These are phyloP conservation scores for Talaromyces sp. DNA, from an alignment of 2,329 filamentous ascomycete genomes.

Conservation along the genomic window DNA sequence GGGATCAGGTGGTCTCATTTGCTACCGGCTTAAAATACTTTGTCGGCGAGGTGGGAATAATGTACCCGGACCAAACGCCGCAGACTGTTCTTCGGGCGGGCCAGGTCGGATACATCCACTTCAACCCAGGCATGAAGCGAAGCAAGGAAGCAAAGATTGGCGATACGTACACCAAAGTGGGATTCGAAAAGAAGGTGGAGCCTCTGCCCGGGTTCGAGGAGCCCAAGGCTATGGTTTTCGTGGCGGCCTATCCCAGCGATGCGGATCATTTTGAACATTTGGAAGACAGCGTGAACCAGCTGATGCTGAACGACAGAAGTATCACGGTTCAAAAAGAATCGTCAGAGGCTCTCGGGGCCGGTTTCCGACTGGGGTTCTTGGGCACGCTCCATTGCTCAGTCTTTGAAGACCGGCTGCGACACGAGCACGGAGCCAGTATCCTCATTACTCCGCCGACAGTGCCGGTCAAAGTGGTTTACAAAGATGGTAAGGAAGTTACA, in stretches of 20 bases:
- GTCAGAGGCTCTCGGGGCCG: conserved; percentile 86
- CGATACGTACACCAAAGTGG: conserved; percentile 85
- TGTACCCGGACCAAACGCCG: conserved; percentile 82
- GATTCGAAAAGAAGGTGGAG: conserved; percentile 68
- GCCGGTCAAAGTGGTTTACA: conserved; percentile 78
- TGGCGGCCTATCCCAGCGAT: conserved; percentile 91
- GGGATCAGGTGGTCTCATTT: conserved; percentile 81
- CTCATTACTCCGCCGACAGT: conserved; percentile 97
- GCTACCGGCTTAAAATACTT: conserved; percentile 85
- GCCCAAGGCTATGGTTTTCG: conserved; percentile 98
- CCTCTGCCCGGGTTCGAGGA: conserved; percentile 91
- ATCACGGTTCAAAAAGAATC: conserved; percentile 92
- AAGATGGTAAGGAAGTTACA: conserved; percentile 69
- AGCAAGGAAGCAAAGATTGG: conserved; percentile 94
- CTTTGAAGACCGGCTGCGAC: conserved; percentile 88
- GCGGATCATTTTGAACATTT: conserved; percentile 80
- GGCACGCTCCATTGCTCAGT: conserved; percentile 99
- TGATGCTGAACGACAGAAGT: conserved; percentile 90
- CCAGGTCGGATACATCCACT: conserved; percentile 93
- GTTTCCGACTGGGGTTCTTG: conserved; percentile 89
- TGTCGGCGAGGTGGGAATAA: conserved; percentile 94
- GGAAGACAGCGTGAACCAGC: conserved; percentile 89
- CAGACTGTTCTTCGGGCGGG: conserved; percentile 78
- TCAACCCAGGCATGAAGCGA: conserved; percentile 97
- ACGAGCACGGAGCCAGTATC: conserved; percentile 90